Percentiles rank a stretch among this genome's conserved stretches.
phyloP scores from a whole-genome alignment of 768 basidiomycete species.

The Suillus fuscotomentosus region DNA sequence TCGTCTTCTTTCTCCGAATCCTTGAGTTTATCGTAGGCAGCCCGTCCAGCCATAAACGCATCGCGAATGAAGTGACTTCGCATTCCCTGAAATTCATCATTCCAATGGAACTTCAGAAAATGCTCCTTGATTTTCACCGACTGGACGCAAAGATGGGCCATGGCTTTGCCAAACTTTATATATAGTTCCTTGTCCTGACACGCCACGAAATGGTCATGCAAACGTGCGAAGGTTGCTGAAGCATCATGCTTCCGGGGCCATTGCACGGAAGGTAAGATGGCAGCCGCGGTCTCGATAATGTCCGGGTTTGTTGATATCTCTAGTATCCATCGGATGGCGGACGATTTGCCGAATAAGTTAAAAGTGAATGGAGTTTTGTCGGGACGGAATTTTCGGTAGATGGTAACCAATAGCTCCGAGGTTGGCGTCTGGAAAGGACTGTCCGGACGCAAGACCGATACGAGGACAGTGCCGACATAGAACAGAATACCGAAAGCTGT shows the following conservation, averaged over 20 bases:
- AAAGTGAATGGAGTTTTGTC: too few relatives aligned
- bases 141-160: neutral
- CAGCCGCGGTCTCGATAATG: neutral
- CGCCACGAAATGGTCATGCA: neutral
- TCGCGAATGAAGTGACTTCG: neutral
- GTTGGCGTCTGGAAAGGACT: neutral
- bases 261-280: neutral
- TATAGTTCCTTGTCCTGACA: neutral
- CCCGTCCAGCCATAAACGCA: neutral
- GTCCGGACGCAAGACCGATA: neutral
- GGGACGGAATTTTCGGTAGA: neutral
- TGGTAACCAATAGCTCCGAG: neutral
- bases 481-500: neutral
- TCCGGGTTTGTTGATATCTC: constrained; percentile 12
- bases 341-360: neutral
- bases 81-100: neutral
- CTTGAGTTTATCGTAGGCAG: neutral
- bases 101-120: too few relatives aligned
- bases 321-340: constrained; percentile 16
- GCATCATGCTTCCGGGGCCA: neutral
- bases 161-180: neutral
- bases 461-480: neutral
- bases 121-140: neutral
- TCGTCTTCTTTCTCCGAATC: neutral
- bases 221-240: neutral